Percentiles rank a stretch among this genome's conserved stretches.
Evolutionary conservation across 352 stramenopile species (phyloP).

Genomic region (Pythium dissimile): DNA sequence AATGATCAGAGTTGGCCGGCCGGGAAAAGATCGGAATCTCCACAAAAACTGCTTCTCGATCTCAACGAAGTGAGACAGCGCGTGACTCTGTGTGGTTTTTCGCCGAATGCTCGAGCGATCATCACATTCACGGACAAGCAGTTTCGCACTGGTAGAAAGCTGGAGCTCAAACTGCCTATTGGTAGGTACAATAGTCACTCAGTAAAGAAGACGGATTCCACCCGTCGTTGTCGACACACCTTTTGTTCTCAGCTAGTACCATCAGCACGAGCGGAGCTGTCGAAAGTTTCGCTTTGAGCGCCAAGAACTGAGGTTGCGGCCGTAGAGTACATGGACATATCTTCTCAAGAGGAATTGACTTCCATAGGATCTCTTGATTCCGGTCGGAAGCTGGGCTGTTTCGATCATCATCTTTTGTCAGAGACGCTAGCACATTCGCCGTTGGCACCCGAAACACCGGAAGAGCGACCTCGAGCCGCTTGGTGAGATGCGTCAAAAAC

Average conservation of each 20-base stretch:
- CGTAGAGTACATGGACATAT: conserved; percentile 35
- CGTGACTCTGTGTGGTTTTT: conserved; percentile 24
- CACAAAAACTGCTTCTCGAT: conserved; percentile 42
- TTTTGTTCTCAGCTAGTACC: conserved; percentile 38
- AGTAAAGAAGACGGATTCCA: background rate
- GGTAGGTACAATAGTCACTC: background rate
- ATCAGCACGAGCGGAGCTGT: conserved; percentile 40
- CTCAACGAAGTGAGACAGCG: conserved; percentile 35
- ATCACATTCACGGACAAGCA: conserved; percentile 36
- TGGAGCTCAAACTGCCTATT: conserved; percentile 40
- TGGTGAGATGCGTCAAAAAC: conserved; percentile 42
- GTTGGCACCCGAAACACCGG: conserved; percentile 21
- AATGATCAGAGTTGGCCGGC: conserved; percentile 31
- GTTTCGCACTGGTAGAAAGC: conserved; percentile 42
- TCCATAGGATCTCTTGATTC: conserved; percentile 26
- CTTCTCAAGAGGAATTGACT: conserved; percentile 28
- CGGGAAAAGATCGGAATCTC: conserved; percentile 37
- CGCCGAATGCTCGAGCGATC: conserved; percentile 23
- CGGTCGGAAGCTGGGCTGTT: background rate
- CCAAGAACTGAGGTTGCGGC: conserved; percentile 33
- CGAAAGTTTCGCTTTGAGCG: conserved; percentile 45
- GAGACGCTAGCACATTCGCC: background rate
- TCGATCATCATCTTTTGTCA: background rate
- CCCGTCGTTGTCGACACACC: conserved; percentile 24
- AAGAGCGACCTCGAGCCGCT: conserved; percentile 34